Evolutionary conservation across 2,329 filamentous ascomycete genomes (phyloP).

Genomic region (Pseudogymnoascus sp.): DNA sequence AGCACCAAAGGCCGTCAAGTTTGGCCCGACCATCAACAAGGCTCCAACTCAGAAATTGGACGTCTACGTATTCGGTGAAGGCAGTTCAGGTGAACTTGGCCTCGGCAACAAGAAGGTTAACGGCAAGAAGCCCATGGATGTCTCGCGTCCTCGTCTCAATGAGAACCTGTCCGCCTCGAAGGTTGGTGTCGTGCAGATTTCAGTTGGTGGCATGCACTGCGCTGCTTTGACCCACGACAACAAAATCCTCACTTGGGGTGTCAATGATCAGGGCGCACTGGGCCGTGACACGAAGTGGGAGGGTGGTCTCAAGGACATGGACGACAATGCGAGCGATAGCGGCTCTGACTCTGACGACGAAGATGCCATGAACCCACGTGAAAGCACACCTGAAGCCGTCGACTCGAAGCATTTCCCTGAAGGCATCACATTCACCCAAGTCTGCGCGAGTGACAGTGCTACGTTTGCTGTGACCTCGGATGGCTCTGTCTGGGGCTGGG

Average conservation of each 20-base stretch:
- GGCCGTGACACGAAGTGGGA: conserved; percentile 67
- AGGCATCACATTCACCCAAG: conserved; percentile 55
- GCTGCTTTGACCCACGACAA: conserved; percentile 71
- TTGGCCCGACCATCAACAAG: conserved; percentile 50
- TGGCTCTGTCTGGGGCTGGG: conserved; percentile 75
- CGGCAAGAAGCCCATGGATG: conserved; percentile 57
- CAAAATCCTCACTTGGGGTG: conserved; percentile 78
- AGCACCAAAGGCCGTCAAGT: conserved; percentile 26
- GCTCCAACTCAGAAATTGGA: conserved; percentile 58
- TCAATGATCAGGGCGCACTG: conserved; percentile 77
- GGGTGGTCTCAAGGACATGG: conserved; percentile 52
- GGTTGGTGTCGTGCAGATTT: conserved; percentile 65
- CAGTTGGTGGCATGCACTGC: conserved; percentile 76
- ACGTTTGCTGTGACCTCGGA: conserved; percentile 70
- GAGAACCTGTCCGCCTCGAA: conserved; percentile 46
- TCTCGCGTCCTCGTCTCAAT: conserved; percentile 68
- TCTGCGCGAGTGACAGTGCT: conserved; percentile 67
- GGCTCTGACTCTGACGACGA: conserved; percentile 43
- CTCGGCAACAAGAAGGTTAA: conserved; percentile 60
- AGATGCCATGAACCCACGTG: conserved; percentile 61
- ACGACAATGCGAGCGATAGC: conserved; percentile 36
- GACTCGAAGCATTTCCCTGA: conserved; percentile 52
- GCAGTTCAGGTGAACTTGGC: conserved; percentile 73
- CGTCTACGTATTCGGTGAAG: conserved; percentile 75
- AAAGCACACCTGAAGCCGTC: conserved; percentile 59